Conservation (phyloP, 345 rosid species). For the Reutealis trisperma region DNA sequence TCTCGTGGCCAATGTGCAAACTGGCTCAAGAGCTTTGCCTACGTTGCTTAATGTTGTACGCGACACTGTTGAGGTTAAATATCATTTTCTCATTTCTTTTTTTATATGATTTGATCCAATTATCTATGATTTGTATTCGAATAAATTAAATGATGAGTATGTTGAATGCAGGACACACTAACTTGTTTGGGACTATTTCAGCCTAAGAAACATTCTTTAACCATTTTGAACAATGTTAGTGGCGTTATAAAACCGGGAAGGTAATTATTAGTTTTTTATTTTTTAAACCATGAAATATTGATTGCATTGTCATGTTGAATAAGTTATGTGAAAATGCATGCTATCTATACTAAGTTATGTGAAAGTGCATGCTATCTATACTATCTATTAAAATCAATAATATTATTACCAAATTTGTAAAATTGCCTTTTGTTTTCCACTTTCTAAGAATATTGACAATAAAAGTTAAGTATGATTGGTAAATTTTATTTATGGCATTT, state of each 20-base stretch:
- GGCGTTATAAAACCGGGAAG: conserved; percentile 78
- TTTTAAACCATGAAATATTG: neutral
- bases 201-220: conserved; percentile 45
- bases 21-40: conserved; percentile 81
- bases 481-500: too few relatives aligned
- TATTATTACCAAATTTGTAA: too few relatives aligned
- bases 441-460: too few relatives aligned
- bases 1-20: conserved; percentile 59
- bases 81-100: neutral
- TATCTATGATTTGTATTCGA: too few relatives aligned
- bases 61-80: conserved; percentile 59
- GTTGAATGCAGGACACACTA: conserved; percentile 42
- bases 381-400: too few relatives aligned
- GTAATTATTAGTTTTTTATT: conserved; percentile 27
- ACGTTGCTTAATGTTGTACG: conserved; percentile 70
- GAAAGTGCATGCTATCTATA: too few relatives aligned
- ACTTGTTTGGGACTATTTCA: conserved; percentile 45
- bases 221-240: conserved; percentile 60
- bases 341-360: too few relatives aligned
- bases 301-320: neutral
- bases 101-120: neutral
- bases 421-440: too few relatives aligned
- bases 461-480: too few relatives aligned
- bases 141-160: too few relatives aligned
- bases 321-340: too few relatives aligned